Evolutionary conservation across 139 green algal genomes (phyloP), one percentile per base, ranked within the genome.

Genomic region (Chlamydomonas sp.): DNA sequence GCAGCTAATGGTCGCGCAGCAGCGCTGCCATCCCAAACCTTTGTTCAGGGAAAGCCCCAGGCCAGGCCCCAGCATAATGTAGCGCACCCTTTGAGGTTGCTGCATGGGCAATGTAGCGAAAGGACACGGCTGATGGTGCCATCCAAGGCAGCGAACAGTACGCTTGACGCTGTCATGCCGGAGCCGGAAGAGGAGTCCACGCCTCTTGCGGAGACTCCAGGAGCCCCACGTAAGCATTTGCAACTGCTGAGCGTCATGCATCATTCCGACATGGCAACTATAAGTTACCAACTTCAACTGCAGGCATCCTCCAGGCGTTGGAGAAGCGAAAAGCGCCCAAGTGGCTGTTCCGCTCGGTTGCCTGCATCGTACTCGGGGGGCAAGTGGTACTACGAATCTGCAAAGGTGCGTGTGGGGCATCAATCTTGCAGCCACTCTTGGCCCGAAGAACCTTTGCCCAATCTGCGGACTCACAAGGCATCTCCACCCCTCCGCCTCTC

Each of bases 371-470:
- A 4, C 90, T 99, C 62, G 94, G 90, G 0, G 97, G 96, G 0
- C 96, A 99, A 85, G 97, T 97, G 6, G 64, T 97, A 12, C 63
- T 93, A 16, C 91, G 97, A 20, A 97, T 99, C 5, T 89, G 96
- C 69, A 91, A 93, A 90, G 96, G 96, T 95, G 49, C 57, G 63
- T 4, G 2, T 2, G 2, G 73, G 10, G n/a, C 2, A 9, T 1
- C 5, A 6, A 59, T 10, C 6, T 14, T 31, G 67, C 58, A 75
- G 83, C 59, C 62, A 15, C 2, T 86, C 68, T 59, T 68, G 18
- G 84, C 16, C 20, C 20, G 6, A 1, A 12, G 61, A 4, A 78
- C 6, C 31, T 49, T 49, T 60, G 63, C 63, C 71, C 2, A 9
- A 87, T 18, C 63, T 61, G 78, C 78, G 49, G 8, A 17, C 15